Evolutionary conservation across 1,284 basidiomycete species (phyloP), one percentile per base, ranked within the genome.

Genomic region (Ganoderma leucocontextum): DNA sequence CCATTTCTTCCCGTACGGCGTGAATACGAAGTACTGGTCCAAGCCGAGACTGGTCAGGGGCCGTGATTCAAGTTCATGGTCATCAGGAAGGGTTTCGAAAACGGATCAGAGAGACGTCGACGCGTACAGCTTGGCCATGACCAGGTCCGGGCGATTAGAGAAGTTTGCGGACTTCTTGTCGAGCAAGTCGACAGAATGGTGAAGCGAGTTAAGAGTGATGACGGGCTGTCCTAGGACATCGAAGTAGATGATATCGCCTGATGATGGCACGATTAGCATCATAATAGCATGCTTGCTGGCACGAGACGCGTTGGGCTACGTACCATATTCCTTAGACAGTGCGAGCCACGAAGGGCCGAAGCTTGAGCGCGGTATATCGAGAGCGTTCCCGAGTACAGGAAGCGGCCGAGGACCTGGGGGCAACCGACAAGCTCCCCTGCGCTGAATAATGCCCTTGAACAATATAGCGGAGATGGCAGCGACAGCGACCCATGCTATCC

Each of bases 81-180:
- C 19, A 49, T 44, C 17, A 19, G 47, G 8, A 25, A 33, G 13
- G 52, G 22, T n/a, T 29, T 29, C 7, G 9, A 5, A 49, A 49
- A 4, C 2, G 8, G 10, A 22, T 17, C 4, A 53, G 33, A 19
- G 3, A 57, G 15, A n/a, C 12, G 22, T 49, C 47, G 25, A 33
- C 25, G 7, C 52, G 10, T 53, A 53, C 52, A 53, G 52, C 8
- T 53, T 53, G 15, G 52, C 52, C 52, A 53, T 53, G 52, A 53
- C 52, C 10, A 33, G 29, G 52, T 53, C 52, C 15, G 52, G 52
- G 10, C 52, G 52, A 19, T 53, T 13, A 19, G 52, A 53, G 8
- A 53, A 29, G 35, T 57, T 57, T 6, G 29, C 15, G 4, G 52
- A 53, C 52, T 53, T 53, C 29, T 53, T 53, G 52, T 53, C 52